These are phyloP conservation scores for Aspergillus sp. DNA, from an alignment of 2,329 filamentous ascomycete genomes.

Conservation along the genomic window DNA sequence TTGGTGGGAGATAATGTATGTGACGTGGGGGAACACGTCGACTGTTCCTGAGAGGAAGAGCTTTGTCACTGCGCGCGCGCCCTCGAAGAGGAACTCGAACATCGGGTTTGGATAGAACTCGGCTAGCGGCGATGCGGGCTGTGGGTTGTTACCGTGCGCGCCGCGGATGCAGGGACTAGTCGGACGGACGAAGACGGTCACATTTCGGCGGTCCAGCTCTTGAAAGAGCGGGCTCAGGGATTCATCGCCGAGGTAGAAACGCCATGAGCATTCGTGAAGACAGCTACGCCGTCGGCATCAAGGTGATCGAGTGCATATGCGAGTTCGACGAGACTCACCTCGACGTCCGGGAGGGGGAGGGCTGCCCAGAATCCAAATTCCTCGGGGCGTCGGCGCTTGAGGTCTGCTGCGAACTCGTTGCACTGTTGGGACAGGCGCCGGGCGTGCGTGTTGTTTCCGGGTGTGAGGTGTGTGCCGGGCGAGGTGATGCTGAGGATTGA, in stretches of 20 bases:
- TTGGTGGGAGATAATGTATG: conserved; percentile 4
- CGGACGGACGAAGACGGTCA: conserved; percentile 3
- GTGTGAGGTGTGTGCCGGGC: not conserved
- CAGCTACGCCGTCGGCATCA: not conserved
- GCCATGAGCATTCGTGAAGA: not conserved
- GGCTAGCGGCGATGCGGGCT: not conserved
- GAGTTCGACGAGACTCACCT: not conserved
- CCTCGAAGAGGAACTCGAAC: conserved; percentile 6
- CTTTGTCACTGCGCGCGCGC: not conserved
- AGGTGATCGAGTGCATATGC: not conserved
- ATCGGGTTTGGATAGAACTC: not conserved
- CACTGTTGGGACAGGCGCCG: not conserved
- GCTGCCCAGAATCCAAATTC: conserved; percentile 1
- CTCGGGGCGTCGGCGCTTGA: not conserved
- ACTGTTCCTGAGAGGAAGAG: not conserved
- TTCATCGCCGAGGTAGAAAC: not conserved
- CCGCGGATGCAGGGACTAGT: not conserved
- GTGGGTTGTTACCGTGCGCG: not conserved
- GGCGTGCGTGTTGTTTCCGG: not conserved
- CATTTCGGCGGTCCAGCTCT: not conserved
- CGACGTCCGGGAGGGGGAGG: not conserved
- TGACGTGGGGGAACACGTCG: not conserved
- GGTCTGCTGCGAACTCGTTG: not conserved
- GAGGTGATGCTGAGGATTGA: conserved; percentile 8
- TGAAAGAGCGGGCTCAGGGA: not conserved